phyloP scores from a whole-genome alignment of 179 eudicot genomes.

The Spergularia azorica region DNA sequence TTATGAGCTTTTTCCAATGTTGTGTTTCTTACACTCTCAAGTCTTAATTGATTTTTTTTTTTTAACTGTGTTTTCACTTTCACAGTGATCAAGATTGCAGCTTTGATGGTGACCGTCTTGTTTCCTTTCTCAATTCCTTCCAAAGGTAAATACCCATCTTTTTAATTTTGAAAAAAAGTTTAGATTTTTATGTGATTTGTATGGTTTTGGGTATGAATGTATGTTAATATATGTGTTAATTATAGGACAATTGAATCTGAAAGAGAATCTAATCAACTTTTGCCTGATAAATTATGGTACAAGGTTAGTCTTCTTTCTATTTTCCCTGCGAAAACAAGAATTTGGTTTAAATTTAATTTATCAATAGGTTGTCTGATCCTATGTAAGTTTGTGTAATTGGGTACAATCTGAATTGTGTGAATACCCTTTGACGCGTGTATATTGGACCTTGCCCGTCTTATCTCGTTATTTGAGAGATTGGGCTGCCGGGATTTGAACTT shows the following conservation, averaged over 20 bases:
- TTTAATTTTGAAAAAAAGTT: background rate
- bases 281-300: conserved; percentile 72
- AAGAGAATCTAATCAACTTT: conserved; percentile 37
- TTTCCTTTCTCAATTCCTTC: conserved; percentile 47
- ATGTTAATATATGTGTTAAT: background rate
- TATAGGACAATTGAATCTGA: conserved; percentile 56
- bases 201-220: background rate
- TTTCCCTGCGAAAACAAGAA: background rate
- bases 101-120: conserved; percentile 63
- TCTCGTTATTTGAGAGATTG: too few species aligned
- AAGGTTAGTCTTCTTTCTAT: conserved; percentile 46
- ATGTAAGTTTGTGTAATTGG: background rate
- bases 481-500: too few species aligned
- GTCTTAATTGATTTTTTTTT: background rate
- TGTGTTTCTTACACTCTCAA: too few species aligned
- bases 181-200: background rate
- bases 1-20: background rate
- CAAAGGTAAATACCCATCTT: conserved; percentile 33
- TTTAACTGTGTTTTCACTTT: background rate
- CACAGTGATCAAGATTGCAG: conserved; percentile 10
- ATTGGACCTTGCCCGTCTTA: too few species aligned
- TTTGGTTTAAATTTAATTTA: background rate
- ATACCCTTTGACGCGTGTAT: too few species aligned
- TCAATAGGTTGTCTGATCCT: background rate
- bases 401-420: background rate